Evolutionary conservation across 768 basidiomycete species (phyloP).

Genomic region (Xerocomellus intermedius): DNA sequence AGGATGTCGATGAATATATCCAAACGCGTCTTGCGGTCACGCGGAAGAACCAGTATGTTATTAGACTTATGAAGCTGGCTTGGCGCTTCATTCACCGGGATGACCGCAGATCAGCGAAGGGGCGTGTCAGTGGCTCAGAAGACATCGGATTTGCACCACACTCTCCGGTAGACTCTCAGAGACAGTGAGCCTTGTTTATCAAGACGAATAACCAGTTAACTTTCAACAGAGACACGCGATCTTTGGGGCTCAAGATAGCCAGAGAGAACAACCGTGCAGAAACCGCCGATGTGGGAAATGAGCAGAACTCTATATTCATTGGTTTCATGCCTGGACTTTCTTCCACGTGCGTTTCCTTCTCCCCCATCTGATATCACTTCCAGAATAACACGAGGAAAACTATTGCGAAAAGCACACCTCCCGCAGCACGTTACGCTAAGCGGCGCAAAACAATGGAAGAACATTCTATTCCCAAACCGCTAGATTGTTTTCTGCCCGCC

Average conservation of each 20-base stretch:
- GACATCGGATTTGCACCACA: neutral
- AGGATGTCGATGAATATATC: slow-evolving; percentile 50
- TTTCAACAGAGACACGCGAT: slow-evolving; percentile 10
- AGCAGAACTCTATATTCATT: neutral
- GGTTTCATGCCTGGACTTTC: neutral
- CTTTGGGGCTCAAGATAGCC: neutral
- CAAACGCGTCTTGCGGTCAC: slow-evolving; percentile 26
- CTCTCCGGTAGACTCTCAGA: neutral
- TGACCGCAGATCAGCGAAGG: slow-evolving; percentile 3
- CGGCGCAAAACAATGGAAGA: slow-evolving; percentile 2
- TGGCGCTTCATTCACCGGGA: slow-evolving; percentile 4
- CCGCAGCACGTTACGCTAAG: neutral
- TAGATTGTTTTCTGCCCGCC: neutral
- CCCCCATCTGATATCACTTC: neutral
- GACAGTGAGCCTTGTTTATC: slow-evolving; percentile 10
- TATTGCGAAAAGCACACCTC: neutral
- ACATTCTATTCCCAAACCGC: neutral
- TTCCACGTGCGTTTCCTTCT: slow-evolving; percentile 16
- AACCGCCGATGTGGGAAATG: neutral
- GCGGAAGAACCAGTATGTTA: slow-evolving; percentile 18
- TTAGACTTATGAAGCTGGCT: neutral
- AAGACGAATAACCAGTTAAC: neutral
- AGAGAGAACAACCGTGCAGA: neutral
- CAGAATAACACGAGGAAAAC: neutral
- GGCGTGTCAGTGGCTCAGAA: neutral